These are phyloP conservation scores for Xerocomus brunneocitrinus DNA, from an alignment of 768 basidiomycete genomes.

Conservation along the genomic window DNA sequence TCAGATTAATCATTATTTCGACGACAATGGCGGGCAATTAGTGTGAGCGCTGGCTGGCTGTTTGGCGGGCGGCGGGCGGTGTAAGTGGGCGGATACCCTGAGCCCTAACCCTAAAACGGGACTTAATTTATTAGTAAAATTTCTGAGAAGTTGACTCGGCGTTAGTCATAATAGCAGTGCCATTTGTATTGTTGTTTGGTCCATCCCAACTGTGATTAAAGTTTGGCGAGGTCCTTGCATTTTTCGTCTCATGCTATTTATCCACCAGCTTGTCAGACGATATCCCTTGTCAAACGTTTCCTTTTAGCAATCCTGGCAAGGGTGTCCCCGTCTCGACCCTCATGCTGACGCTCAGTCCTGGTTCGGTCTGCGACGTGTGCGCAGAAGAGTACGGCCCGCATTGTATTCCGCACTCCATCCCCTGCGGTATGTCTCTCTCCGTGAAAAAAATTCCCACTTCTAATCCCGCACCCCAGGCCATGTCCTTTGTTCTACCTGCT, in stretches of 20 bases:
- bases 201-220: slow-evolving; percentile 24
- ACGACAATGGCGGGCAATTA: too few relatives aligned
- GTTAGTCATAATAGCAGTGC: slow-evolving; percentile 12
- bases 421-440: slow-evolving; percentile 52
- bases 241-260: slow-evolving; percentile 46
- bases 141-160: neutral
- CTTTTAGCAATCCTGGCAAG: slow-evolving; percentile 28
- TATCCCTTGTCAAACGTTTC: slow-evolving; percentile 41
- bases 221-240: slow-evolving; percentile 28
- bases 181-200: slow-evolving; percentile 26
- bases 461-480: slow-evolving; percentile 48
- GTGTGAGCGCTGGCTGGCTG: too few relatives aligned
- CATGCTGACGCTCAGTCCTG: slow-evolving; percentile 81
- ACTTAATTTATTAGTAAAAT: neutral
- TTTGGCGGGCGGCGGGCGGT: slow-evolving; percentile 3
- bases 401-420: slow-evolving; percentile 73
- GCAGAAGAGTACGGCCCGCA: slow-evolving; percentile 79
- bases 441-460: slow-evolving; percentile 21
- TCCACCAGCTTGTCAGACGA: slow-evolving; percentile 40
- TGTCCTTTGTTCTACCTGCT: slow-evolving; percentile 73
- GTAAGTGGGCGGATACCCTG: slow-evolving; percentile 22
- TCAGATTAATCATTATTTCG: too few relatives aligned
- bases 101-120: slow-evolving; percentile 29
- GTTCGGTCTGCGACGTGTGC: slow-evolving; percentile 86
- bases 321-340: slow-evolving; percentile 33